Conservation (phyloP, 73 alveolate species). For the Effrenium voratum region DNA sequence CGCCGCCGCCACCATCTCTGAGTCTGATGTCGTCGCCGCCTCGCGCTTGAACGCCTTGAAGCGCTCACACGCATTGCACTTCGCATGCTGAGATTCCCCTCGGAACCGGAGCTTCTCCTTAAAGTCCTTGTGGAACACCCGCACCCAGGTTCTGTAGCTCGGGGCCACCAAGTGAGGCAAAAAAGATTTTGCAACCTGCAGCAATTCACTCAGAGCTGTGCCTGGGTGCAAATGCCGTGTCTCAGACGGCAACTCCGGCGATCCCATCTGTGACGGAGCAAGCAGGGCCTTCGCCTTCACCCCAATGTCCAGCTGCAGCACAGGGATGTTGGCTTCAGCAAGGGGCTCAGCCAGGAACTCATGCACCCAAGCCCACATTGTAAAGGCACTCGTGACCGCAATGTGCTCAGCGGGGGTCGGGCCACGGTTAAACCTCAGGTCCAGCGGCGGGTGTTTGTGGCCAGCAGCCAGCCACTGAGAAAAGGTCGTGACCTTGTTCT, state of each 20-base stretch:
- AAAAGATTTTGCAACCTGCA: background rate
- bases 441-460: background rate
- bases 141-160: background rate
- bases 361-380: constrained; percentile 20
- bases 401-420: background rate
- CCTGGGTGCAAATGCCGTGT: background rate
- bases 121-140: background rate
- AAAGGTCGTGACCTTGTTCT: background rate
- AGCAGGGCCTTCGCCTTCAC: background rate
- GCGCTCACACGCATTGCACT: background rate
- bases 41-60: background rate
- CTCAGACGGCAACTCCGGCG: background rate
- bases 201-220: background rate
- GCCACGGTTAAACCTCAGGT: too few relatives aligned
- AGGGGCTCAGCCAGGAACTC: background rate
- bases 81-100: background rate
- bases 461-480: background rate
- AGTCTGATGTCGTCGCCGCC: background rate
- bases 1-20: background rate
- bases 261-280: background rate
- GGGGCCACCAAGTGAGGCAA: background rate
- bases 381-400: background rate
- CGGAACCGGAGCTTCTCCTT: background rate
- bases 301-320: background rate
- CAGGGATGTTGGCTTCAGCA: background rate